Evolutionary conservation across 495 filamentous ascomycete species (phyloP).

Genomic region (Jackrogersella minutella): DNA sequence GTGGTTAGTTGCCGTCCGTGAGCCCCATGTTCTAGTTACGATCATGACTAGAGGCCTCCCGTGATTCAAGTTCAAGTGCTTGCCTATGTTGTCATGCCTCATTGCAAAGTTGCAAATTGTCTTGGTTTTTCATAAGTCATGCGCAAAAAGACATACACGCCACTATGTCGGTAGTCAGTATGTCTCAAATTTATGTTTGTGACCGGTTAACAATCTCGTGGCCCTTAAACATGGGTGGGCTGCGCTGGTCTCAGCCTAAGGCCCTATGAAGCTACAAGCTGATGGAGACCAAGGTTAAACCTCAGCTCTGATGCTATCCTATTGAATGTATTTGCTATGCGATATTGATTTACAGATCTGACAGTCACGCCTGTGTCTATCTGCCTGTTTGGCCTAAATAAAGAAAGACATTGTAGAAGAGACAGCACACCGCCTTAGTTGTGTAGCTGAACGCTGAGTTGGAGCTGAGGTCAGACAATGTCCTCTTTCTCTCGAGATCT

Average conservation of each 20-base stretch:
- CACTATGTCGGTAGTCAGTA: conserved; percentile 30
- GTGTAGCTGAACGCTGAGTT: conserved; percentile 19
- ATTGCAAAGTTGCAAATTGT: conserved; percentile 5
- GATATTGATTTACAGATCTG: neutral
- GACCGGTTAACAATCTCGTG: conserved; percentile 14
- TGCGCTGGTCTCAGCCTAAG: conserved; percentile 15
- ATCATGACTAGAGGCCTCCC: conserved; percentile 17
- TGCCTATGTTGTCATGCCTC: conserved; percentile 13
- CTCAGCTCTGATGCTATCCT: neutral
- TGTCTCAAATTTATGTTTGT: conserved; percentile 28
- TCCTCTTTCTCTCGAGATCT: conserved; percentile 8
- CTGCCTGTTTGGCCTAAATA: neutral
- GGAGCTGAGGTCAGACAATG: conserved; percentile 37
- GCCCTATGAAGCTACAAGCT: conserved; percentile 13
- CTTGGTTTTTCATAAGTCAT: conserved; percentile 22
- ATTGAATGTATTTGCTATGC: neutral
- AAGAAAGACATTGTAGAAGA: neutral
- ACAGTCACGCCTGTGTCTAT: conserved; percentile 4
- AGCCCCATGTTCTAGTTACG: neutral
- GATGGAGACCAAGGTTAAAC: conserved; percentile 8
- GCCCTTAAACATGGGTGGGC: conserved; percentile 15
- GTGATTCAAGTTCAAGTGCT: conserved; percentile 11
- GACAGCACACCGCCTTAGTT: neutral
- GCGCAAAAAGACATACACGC: conserved; percentile 22
- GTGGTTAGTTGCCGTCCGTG: conserved; percentile 11